Evolutionary conservation across 495 filamentous ascomycete genomes (phyloP).

Genomic region (Talaromyces thailandensis): DNA sequence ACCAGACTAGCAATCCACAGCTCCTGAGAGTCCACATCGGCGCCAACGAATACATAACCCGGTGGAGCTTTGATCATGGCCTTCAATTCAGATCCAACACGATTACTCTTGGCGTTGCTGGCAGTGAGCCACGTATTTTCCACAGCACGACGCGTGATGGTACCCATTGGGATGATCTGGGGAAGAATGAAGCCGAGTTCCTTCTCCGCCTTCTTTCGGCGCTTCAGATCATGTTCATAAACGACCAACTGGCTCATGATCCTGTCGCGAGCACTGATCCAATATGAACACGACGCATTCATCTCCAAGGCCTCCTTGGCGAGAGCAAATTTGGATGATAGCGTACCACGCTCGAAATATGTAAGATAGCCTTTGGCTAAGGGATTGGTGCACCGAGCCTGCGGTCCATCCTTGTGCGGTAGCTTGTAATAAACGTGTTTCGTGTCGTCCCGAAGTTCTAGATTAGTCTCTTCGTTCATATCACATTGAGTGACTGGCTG

Average conservation of each 20-base stretch:
- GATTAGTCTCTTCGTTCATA: constrained; percentile 63
- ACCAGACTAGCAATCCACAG: constrained; percentile 96
- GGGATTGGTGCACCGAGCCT: constrained; percentile 72
- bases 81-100: constrained; percentile 94
- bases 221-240: constrained; percentile 45
- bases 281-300: constrained; percentile 98
- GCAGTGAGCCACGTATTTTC: constrained; percentile 98
- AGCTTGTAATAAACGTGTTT: constrained; percentile 77
- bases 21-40: constrained; percentile 98
- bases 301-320: constrained; percentile 93
- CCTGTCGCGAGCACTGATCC: constrained; percentile 89
- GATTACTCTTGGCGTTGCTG: constrained; percentile 90
- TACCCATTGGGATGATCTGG: constrained; percentile 98
- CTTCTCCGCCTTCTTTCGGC: constrained; percentile 12
- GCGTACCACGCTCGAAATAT: constrained; percentile 83
- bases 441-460: constrained; percentile 54
- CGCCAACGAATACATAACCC: constrained; percentile 89
- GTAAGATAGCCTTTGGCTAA: constrained; percentile 82
- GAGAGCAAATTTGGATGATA: constrained; percentile 79
- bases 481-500: constrained; percentile 66
- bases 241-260: constrained; percentile 93
- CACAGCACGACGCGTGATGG: constrained; percentile 90
- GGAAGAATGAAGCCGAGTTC: constrained; percentile 85
- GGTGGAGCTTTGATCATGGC: constrained; percentile 90
- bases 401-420: constrained; percentile 90